Percentiles rank a stretch among this genome's conserved stretches.
These are phyloP conservation scores for Tranzscheliella williamsii DNA, from an alignment of 1,284 basidiomycete species.

Conservation along the genomic window DNA sequence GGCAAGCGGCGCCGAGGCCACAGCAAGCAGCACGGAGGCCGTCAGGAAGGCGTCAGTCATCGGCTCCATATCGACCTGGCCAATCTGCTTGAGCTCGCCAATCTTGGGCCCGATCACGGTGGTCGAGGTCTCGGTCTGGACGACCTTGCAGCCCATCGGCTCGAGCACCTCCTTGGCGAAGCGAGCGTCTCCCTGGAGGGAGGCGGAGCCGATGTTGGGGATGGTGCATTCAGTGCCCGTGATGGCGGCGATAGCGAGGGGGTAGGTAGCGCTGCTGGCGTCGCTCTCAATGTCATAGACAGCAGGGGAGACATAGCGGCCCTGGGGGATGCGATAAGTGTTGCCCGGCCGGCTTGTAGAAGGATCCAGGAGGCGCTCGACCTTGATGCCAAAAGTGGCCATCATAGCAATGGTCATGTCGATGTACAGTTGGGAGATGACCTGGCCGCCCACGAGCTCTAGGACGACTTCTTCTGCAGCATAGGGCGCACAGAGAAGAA, in stretches of 20 bases:
- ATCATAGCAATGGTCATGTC: conserved; percentile 99
- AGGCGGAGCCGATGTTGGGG: conserved; percentile 83
- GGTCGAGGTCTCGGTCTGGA: conserved; percentile 83
- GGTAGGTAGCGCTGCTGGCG: conserved; percentile 94
- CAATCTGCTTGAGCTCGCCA: conserved; percentile 79
- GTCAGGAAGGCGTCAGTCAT: conserved; percentile 99
- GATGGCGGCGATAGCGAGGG: conserved; percentile 92
- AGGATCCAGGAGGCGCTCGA: conserved; percentile 72
- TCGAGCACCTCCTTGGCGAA: conserved; percentile 92
- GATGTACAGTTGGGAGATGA: conserved; percentile 98
- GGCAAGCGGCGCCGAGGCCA: conserved; percentile 62
- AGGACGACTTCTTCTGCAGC: conserved; percentile 79
- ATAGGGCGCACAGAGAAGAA: conserved; percentile 94
- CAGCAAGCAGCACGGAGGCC: conserved; percentile 85
- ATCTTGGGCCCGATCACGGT: conserved; percentile 88
- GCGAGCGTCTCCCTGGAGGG: conserved; percentile 91
- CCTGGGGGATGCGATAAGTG: conserved; percentile 84
- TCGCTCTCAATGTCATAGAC: conserved; percentile 91
- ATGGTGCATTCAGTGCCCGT: conserved; percentile 94
- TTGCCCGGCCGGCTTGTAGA: conserved; percentile 68
- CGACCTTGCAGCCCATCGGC: conserved; percentile 90
- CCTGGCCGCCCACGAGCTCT: conserved; percentile 86
- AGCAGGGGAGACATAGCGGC: conserved; percentile 75
- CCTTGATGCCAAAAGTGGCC: conserved; percentile 85
- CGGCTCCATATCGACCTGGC: conserved; percentile 94